phyloP scores from a whole-genome alignment of 495 filamentous ascomycete species.

The Xylaria longipes region DNA sequence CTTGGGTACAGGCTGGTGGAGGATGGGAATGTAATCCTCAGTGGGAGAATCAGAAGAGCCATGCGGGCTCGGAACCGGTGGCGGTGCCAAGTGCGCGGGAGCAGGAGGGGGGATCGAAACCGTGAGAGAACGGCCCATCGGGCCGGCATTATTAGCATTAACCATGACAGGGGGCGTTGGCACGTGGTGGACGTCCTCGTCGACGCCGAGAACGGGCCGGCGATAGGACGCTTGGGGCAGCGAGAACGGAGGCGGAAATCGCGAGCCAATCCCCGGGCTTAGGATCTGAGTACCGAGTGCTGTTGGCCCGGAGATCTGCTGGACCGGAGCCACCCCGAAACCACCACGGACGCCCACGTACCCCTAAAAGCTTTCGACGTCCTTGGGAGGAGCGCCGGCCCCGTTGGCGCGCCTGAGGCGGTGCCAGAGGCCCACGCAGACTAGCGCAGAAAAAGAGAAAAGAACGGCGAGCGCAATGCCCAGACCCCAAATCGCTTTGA shows the following conservation, averaged over 20 bases:
- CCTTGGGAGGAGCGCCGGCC: conserved; percentile 35
- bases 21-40: conserved; percentile 39
- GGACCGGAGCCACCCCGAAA: conserved; percentile 24
- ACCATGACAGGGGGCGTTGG: conserved; percentile 23
- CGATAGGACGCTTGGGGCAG: conserved; percentile 33
- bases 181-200: conserved; percentile 29
- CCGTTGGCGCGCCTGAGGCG: conserved; percentile 31
- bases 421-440: conserved; percentile 65
- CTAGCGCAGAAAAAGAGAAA: conserved; percentile 69
- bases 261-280: conserved; percentile 25
- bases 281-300: conserved; percentile 40
- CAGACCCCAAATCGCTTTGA: conserved; percentile 89
- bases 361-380: conserved; percentile 51
- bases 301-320: conserved; percentile 34
- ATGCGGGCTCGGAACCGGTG: conserved; percentile 7
- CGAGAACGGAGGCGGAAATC: conserved; percentile 29
- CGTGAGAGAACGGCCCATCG: conserved; percentile 24
- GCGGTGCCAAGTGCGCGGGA: conserved; percentile 6
- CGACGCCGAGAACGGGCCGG: conserved; percentile 30
- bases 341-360: conserved; percentile 48
- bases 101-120: conserved; percentile 23
- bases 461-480: conserved; percentile 82
- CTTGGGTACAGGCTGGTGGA: conserved; percentile 24
- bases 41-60: conserved; percentile 20
- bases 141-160: conserved; percentile 28